Evolutionary conservation across 108 stramenopile genomes (phyloP), one percentile per base, ranked within the genome.

Genomic region (Cylindrotheca closterium): DNA sequence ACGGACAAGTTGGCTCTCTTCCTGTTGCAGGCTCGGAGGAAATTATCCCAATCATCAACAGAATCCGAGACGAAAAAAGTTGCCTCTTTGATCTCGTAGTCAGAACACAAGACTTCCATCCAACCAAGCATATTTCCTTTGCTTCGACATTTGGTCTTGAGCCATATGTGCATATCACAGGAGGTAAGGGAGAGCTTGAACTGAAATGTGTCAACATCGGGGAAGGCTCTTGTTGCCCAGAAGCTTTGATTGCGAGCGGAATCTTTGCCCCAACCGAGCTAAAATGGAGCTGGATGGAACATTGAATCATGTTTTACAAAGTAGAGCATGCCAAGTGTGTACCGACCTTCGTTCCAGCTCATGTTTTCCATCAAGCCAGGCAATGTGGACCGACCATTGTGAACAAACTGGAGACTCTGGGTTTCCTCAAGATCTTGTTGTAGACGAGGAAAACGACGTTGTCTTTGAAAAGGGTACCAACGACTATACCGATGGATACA

Each of bases 301-400:
- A 28, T 32, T 28, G 30, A 17, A 32, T 28, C 4, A 57, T 31
- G 8, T 17, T 57, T 57, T 57, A 31, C 56, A 57, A 30, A 30
- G 56, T 32, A 32, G 32, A 12, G 17, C 56, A 28, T 18, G 56
- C 30, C 1, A 31, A 57, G n/a, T n/a, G n/a, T n/a, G n/a, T n/a
- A n/a, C n/a, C n/a, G n/a, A n/a, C n/a, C n/a, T n/a, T n/a, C n/a
- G n/a, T n/a, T n/a, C n/a, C n/a, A n/a, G n/a, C n/a, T n/a, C n/a
- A 22, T 57, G 56, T 30, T 57, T 57, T 57, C 30, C 30, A 57
- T 32, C 56, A 28, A 32, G 30, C 15, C 56, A 57, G 31, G 56
- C 56, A 15, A 57, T 57, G 56, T 57, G 56, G 56, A 57, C 56
- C 30, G 32, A 57, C 31, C 56, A 57, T 33, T 57, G 56, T 33